Conservation (phyloP, 1,284 basidiomycete species). For the Cryptococcus sp. region DNA sequence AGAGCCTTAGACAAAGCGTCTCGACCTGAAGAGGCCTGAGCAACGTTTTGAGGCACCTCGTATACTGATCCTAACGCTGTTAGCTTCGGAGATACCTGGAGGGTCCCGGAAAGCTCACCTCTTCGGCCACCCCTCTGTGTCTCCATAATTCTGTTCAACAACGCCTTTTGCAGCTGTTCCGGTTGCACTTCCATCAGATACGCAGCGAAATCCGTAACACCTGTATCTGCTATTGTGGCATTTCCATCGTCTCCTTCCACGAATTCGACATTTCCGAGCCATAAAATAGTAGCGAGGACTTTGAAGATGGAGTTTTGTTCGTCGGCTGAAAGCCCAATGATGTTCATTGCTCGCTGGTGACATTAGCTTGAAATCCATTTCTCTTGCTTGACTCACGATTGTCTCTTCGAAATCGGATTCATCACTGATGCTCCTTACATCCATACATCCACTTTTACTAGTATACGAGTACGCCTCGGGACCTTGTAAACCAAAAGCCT, state of each 20-base stretch:
- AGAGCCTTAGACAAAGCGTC: constrained; percentile 95
- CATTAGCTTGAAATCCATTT: constrained; percentile 1
- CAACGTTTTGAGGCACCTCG: constrained; percentile 90
- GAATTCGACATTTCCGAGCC: constrained; percentile 95
- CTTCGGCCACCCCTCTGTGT: constrained; percentile 85
- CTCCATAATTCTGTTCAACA: constrained; percentile 85
- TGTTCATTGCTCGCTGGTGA: constrained; percentile 79
- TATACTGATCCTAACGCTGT: constrained; percentile 67
- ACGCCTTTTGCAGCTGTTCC: constrained; percentile 72
- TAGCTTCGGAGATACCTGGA: neutral
- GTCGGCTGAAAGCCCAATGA: constrained; percentile 75
- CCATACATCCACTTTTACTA: constrained; percentile 82
- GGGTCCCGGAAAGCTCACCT: constrained; percentile 50
- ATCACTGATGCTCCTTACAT: constrained; percentile 90
- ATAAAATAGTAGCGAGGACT: constrained; percentile 86
- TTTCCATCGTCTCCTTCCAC: constrained; percentile 86
- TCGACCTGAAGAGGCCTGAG: constrained; percentile 81
- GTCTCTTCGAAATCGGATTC: constrained; percentile 82
- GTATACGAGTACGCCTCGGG: constrained; percentile 95
- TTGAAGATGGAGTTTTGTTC: constrained; percentile 94
- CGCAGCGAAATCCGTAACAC: constrained; percentile 90
- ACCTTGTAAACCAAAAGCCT: constrained; percentile 92
- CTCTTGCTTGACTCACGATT: constrained; percentile 54
- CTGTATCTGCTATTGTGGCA: constrained; percentile 71
- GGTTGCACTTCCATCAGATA: constrained; percentile 89